Evolutionary conservation across 2,329 filamentous ascomycete species (phyloP).

Genomic region (Penicillium vulpinum): DNA sequence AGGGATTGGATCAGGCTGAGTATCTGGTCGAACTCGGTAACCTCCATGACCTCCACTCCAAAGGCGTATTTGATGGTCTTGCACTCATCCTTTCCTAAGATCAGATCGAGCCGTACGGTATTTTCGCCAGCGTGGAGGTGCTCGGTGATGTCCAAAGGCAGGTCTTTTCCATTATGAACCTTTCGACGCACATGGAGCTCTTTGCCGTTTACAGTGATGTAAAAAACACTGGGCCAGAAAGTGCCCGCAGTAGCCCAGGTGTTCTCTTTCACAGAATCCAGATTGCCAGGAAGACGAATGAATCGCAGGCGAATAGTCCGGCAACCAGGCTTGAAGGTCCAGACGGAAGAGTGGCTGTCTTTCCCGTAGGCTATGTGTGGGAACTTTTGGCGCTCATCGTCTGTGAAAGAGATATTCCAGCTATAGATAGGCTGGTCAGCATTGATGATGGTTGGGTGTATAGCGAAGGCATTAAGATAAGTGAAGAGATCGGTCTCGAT

Average conservation of each 20-base stretch:
- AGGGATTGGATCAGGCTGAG: constrained; percentile 43
- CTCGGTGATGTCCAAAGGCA: constrained; percentile 71
- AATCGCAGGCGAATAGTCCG: constrained; percentile 69
- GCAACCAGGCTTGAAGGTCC: constrained; percentile 52
- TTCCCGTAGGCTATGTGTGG: constrained; percentile 19
- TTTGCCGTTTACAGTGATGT: constrained; percentile 65
- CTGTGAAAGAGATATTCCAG: constrained; percentile 40
- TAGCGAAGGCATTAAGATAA: constrained; percentile 35
- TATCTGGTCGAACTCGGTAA: constrained; percentile 47
- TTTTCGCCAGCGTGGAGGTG: constrained; percentile 63
- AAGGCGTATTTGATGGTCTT: constrained; percentile 54
- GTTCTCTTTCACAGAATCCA: constrained; percentile 29
- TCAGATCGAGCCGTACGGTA: constrained; percentile 54
- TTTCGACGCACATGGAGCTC: constrained; percentile 64
- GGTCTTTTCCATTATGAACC: constrained; percentile 70
- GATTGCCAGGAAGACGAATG: constrained; percentile 45
- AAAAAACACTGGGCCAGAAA: constrained; percentile 70
- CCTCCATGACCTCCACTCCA: constrained; percentile 69
- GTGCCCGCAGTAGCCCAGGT: constrained; percentile 66
- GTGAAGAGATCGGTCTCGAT: constrained; percentile 36
- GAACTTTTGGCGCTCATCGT: constrained; percentile 34
- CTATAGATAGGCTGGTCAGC: constrained; percentile 25
- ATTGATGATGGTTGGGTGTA: constrained; percentile 35
- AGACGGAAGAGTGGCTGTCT: constrained; percentile 28
- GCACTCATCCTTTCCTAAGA: constrained; percentile 43